Conservation (phyloP, 2,329 filamentous ascomycete genomes). For the Trichoderma sp. region DNA sequence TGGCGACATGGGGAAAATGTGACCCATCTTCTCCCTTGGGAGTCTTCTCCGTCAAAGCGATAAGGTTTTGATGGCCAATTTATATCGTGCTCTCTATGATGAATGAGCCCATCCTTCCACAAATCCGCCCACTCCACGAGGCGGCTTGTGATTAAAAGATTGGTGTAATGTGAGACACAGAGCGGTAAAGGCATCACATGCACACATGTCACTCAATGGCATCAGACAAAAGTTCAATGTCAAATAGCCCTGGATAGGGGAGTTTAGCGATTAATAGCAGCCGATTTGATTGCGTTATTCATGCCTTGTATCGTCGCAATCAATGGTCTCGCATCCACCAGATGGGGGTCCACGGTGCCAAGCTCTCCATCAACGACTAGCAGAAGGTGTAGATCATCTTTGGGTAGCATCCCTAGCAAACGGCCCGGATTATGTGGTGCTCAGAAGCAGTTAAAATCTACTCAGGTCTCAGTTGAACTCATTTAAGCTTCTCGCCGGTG, state of each 20-base stretch:
- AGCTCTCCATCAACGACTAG: neutral
- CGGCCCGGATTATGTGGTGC: neutral
- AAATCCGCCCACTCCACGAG: neutral
- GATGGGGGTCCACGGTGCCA: neutral
- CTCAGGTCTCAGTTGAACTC: neutral
- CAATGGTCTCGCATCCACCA: conserved; percentile 1
- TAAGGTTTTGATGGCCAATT: neutral
- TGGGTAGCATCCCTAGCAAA: neutral
- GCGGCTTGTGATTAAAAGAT: neutral
- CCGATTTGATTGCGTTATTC: conserved; percentile 15
- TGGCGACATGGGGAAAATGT: conserved; percentile 3
- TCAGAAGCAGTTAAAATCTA: neutral
- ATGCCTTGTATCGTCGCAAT: conserved; percentile 17
- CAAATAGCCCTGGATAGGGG: neutral
- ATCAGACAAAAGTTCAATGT: neutral
- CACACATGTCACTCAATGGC: neutral
- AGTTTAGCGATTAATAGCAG: neutral
- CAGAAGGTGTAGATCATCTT: neutral
- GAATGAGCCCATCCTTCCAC: neutral
- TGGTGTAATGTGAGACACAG: neutral
- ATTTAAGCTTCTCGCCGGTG: neutral
- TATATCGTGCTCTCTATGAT: neutral
- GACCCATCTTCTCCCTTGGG: neutral
- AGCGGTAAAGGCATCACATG: neutral
- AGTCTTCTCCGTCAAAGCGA: neutral